Evolutionary conservation across 164 flowering plant genomes (phyloP).

Genomic region (Paratinospora sagittata): DNA sequence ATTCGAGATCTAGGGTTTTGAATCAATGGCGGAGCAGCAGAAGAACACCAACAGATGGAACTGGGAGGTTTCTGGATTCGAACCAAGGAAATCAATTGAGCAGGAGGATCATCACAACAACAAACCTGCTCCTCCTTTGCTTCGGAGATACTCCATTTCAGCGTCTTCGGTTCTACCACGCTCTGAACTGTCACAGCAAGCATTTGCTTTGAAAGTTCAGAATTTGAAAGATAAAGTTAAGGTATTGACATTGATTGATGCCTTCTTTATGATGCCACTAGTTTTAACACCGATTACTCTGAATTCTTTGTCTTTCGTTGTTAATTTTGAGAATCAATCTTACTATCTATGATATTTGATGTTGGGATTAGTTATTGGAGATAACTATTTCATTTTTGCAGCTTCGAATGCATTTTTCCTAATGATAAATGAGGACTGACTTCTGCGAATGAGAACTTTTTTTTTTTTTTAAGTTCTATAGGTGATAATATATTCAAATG

Average conservation of each 20-base stretch:
- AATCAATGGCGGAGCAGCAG: slow-evolving; percentile 55
- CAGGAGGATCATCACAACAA: slow-evolving; percentile 37
- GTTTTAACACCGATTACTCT: not conserved
- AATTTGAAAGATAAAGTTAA: slow-evolving; percentile 64
- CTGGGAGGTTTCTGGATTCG: slow-evolving; percentile 94
- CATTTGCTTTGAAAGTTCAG: slow-evolving; percentile 43
- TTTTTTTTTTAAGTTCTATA: not conserved
- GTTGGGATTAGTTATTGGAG: not conserved
- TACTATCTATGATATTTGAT: not conserved
- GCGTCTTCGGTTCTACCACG: slow-evolving; percentile 36
- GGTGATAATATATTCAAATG: not conserved
- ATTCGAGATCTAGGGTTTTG: slow-evolving; percentile 21
- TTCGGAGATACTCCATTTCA: slow-evolving; percentile 72
- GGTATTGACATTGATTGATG: slow-evolving; percentile 33
- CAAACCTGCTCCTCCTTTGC: slow-evolving; percentile 36
- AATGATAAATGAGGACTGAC: not conserved
- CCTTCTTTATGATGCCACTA: not conserved
- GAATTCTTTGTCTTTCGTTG: not conserved
- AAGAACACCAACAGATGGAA: slow-evolving; percentile 74
- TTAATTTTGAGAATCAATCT: not conserved
- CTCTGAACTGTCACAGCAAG: slow-evolving; percentile 37
- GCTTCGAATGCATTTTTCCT: not conserved
- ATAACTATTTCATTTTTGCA: not conserved
- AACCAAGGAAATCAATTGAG: slow-evolving; percentile 56
- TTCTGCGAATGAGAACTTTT: not conserved